Conservation (phyloP, 495 filamentous ascomycete species). For the Xylaria bambusicola region DNA sequence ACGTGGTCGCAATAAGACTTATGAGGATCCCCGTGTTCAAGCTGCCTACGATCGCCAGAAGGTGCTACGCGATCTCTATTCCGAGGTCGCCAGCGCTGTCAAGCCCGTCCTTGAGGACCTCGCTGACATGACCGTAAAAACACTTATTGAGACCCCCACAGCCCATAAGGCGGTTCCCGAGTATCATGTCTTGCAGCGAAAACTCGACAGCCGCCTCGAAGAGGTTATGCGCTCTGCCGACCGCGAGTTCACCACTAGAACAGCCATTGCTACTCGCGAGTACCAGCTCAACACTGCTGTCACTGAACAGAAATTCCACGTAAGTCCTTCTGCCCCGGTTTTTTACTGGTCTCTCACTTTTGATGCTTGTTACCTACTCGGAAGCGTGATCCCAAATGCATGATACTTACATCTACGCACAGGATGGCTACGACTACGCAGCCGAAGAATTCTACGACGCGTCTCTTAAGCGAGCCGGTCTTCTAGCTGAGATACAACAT, state of each 20-base stretch:
- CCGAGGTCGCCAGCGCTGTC: constrained; percentile 37
- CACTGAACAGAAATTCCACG: constrained; percentile 23
- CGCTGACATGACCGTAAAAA: constrained; percentile 41
- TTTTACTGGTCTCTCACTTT: background rate
- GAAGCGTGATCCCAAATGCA: background rate
- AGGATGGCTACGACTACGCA: constrained; percentile 32
- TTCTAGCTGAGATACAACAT: constrained; percentile 37
- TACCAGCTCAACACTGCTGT: constrained; percentile 17
- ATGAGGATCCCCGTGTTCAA: constrained; percentile 40
- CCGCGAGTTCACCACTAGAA: constrained; percentile 16
- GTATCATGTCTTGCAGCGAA: constrained; percentile 26
- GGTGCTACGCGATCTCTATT: constrained; percentile 43
- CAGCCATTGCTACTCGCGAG: constrained; percentile 21
- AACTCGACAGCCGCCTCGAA: constrained; percentile 36
- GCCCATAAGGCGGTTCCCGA: constrained; percentile 36
- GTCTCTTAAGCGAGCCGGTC: constrained; percentile 35
- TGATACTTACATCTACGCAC: constrained; percentile 18
- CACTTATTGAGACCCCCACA: constrained; percentile 35
- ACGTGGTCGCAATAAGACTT: constrained; percentile 47
- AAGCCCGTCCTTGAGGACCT: constrained; percentile 48
- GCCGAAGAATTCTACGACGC: constrained; percentile 41
- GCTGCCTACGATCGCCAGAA: constrained; percentile 49
- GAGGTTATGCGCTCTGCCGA: constrained; percentile 22
- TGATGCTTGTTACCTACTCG: background rate
- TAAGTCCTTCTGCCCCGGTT: constrained; percentile 17